Evolutionary conservation across 805 yeast genomes (phyloP), one percentile per base, ranked within the genome.

Genomic region (Myxozyma udenii): DNA sequence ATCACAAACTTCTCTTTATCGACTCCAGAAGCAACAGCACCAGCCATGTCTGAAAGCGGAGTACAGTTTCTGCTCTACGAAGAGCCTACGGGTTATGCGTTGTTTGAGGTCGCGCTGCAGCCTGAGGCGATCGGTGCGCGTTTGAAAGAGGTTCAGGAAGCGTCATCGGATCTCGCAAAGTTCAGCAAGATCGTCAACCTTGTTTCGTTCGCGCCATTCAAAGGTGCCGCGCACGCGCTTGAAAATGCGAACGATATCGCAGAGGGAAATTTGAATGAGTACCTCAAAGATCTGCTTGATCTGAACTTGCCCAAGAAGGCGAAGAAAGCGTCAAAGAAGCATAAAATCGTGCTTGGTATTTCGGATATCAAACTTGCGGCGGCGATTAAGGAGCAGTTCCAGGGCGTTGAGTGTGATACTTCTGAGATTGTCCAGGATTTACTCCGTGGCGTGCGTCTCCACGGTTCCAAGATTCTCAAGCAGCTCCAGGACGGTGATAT

Each of bases 161-260:
- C 95, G 54, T 78, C 88, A 55, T 83, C 78, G 62, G 98, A 93
- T 66, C 79, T 93, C 61, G 84, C 83, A 58, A 78, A 82, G 68
- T 90, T 93, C 69, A 86, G 96, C 65, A 93, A 93, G 75, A 77
- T 91, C 77, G 83, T 93, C 63, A 95, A 90, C 72, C 79, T 93
- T 51, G 95, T 87, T 24, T 86, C 96, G 14, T 93, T 93, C 74
- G 95, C 96, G 55, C 98, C 98, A 45, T 93, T 93, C 80, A 90
- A 93, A 74, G 97, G 97, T 66, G 98, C 98, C 56, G 98, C 98
- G 47, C 98, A 93, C 73, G 98, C 98, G 55, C 80, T 93, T 66
- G 98, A 91, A 73, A 93, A 93, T 69, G 97, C 98, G 63, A 93
- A 93, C 69, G 98, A 93, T 69, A 85, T 93, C 64, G 87, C 96